Base-by-base conservation (phyloP, 2,329 filamentous ascomycete genomes). In the Cercospora sp. region DNA sequence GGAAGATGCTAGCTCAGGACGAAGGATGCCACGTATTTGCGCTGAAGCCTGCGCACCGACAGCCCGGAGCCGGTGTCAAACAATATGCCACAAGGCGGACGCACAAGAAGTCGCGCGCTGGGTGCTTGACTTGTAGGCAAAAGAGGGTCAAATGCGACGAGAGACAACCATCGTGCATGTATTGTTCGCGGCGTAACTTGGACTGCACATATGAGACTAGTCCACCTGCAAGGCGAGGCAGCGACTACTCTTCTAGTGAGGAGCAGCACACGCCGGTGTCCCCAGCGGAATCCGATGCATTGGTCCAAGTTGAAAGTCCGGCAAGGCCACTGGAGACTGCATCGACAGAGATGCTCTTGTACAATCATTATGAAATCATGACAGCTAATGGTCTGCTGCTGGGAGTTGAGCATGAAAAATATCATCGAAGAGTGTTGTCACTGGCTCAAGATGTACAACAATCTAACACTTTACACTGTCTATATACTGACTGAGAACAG, bases 101-200 rank as follows among this genome's bases (percentile, higher is more conserved):
- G n/a, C 66, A 68, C 42, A 65, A 61, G 57, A 71, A 67, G 65
- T 71, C 70, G 36, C 70, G 70, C 13, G 66, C 64, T 10, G 69
- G 69, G 20, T 71, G 69, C 59, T 42, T 61, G 3, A 53, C 57
- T 10, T 71, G 69, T 63, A 70, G 66, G 36, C 31, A 57, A 33
- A 71, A 71, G 61, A 65, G 70, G 65, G 53, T 69, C 16, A 66
- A 66, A 39, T 69, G 67, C 36, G 67, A 69, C 58, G 67, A 69
- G 45, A 55, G 59, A 48, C 42, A 42, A 8, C 67, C 67, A 2
- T 18, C 48, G 3, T 67, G 67, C 45, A 64, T 60, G 16, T 58
- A 48, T 10, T 69, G 67, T 60, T 57, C 36, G 23, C 60, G 64
- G 13, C 36, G 58, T 13, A 36, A 59, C 18, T 12, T 69, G 13